Conservation (phyloP, 805 yeast genomes). For the Debaryomyces prosopidis region DNA sequence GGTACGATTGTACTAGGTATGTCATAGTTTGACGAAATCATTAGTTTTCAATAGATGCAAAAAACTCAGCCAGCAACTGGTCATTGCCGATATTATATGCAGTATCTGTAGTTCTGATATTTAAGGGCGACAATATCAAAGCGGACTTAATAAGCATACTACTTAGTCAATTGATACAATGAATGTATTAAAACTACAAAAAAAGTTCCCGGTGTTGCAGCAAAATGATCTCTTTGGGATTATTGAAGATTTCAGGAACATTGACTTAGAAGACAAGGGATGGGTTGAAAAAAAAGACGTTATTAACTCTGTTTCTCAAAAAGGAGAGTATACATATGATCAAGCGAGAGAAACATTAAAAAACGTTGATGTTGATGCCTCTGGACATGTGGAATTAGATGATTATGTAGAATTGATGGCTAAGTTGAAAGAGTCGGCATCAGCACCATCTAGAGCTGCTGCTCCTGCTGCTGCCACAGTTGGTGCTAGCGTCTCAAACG, state of each 20-base stretch:
- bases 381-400: slow-evolving; percentile 95
- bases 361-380: slow-evolving; percentile 88
- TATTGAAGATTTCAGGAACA: slow-evolving; percentile 80
- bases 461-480: slow-evolving; percentile 16
- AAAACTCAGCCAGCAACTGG: slow-evolving; percentile 1
- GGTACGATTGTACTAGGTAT: no score
- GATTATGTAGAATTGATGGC: slow-evolving; percentile 87
- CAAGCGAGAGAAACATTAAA: slow-evolving; percentile 92
- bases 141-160: not conserved
- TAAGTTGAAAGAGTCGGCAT: slow-evolving; percentile 59
- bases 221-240: slow-evolving; percentile 86
- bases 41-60: not conserved
- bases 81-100: not conserved
- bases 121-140: not conserved
- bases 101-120: not conserved
- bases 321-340: slow-evolving; percentile 85
- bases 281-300: slow-evolving; percentile 91
- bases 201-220: slow-evolving; percentile 79
- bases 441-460: slow-evolving; percentile 17
- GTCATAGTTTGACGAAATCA: no score
- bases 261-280: slow-evolving; percentile 91
- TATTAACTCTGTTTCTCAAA: slow-evolving; percentile 74
- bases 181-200: slow-evolving; percentile 52
- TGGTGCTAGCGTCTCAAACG: slow-evolving; percentile 7
- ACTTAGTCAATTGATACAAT: slow-evolving; percentile 14